Conservation (phyloP, 2,329 filamentous ascomycete species). For the Epichloe typhina region DNA sequence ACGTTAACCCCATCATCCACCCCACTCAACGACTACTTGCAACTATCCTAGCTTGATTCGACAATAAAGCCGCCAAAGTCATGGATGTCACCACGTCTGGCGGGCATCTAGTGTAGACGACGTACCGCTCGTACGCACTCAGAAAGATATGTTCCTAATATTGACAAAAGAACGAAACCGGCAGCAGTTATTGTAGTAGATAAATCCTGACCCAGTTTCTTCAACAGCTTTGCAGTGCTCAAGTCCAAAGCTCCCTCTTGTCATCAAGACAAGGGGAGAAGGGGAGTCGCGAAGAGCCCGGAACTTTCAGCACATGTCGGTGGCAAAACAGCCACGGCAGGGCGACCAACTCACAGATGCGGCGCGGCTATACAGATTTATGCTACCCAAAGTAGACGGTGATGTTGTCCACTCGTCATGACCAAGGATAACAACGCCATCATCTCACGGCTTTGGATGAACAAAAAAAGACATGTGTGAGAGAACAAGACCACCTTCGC, state of each 20-base stretch:
- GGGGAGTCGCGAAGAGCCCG: neutral
- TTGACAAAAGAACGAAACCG: neutral
- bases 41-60: conserved; percentile 1
- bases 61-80: neutral
- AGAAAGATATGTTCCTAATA: neutral
- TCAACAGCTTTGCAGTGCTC: neutral
- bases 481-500: conserved; percentile 8
- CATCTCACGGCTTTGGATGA: neutral
- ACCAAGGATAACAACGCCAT: conserved; percentile 6
- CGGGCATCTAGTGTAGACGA: neutral
- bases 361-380: neutral
- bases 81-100: neutral
- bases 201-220: neutral
- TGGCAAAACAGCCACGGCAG: neutral
- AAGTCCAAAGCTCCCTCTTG: neutral
- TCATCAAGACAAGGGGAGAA: neutral
- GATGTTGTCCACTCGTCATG: neutral
- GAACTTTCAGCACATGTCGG: neutral
- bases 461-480: conserved; percentile 2
- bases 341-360: neutral
- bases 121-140: neutral
- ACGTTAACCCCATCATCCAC: neutral
- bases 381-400: conserved; percentile 4
- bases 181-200: neutral
- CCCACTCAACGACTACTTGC: neutral